A percentile compares a stretch with the other conserved stretches of the same genome.
Evolutionary conservation across 2,329 filamentous ascomycete genomes (phyloP).

Genomic region (Fusarium staphyleae): DNA sequence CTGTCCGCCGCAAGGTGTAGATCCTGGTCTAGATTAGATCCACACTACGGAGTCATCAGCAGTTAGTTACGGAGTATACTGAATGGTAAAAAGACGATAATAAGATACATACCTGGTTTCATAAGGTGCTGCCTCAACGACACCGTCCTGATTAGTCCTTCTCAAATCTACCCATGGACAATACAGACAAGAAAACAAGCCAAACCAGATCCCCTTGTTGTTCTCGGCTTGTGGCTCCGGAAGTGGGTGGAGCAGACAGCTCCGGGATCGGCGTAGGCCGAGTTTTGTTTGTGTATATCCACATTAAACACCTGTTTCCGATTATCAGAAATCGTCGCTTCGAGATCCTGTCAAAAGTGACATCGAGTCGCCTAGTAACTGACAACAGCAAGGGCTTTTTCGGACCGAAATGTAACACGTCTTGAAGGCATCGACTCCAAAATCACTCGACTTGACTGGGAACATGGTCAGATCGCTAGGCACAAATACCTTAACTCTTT

Average conservation of each 20-base stretch:
- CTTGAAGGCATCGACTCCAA: background rate
- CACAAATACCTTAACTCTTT: slow-evolving; percentile 2
- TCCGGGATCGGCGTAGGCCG: slow-evolving; percentile 30
- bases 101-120: background rate
- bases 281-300: slow-evolving; percentile 4
- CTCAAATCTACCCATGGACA: background rate
- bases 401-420: background rate
- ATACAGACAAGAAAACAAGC: background rate
- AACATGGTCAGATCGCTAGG: slow-evolving; percentile 16
- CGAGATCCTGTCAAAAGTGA: background rate
- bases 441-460: slow-evolving; percentile 6
- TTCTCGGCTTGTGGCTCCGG: slow-evolving; percentile 1
- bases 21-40: background rate
- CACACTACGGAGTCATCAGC: background rate
- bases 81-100: background rate
- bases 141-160: background rate
- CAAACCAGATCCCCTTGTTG: slow-evolving; percentile 1
- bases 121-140: background rate
- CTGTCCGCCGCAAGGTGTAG: slow-evolving; percentile 2
- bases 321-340: background rate
- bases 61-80: no score
- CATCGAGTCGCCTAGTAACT: no score
- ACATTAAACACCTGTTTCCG: slow-evolving; percentile 10
- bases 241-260: slow-evolving; percentile 14
- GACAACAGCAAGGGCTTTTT: background rate